Conservation (phyloP, 768 basidiomycete genomes). For the Omphalotus guepiniiformis region DNA sequence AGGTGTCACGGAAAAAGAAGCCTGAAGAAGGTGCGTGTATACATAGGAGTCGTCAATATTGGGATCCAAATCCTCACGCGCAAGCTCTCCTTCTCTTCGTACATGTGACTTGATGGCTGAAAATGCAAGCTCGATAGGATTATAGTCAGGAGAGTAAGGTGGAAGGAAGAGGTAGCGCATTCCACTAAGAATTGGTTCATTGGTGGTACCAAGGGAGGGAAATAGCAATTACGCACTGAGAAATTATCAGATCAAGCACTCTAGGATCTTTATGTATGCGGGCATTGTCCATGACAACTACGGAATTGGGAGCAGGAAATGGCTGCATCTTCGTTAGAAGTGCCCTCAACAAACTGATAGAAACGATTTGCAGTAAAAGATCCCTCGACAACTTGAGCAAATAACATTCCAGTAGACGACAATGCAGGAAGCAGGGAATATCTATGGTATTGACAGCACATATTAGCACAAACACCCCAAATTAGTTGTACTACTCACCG, state of each 20-base stretch:
- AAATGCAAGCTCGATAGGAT: conserved; percentile 24
- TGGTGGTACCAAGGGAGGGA: conserved; percentile 19
- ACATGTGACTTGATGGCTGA: conserved; percentile 16
- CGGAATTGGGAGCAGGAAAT: conserved; percentile 22
- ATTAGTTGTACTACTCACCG: background rate
- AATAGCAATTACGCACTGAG: conserved; percentile 13
- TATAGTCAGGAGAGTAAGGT: conserved; percentile 24
- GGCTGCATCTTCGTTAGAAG: conserved; percentile 27
- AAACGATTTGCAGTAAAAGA: conserved; percentile 21
- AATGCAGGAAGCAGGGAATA: conserved; percentile 31
- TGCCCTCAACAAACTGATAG: conserved; percentile 18
- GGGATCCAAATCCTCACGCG: background rate
- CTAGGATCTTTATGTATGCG: conserved; percentile 25
- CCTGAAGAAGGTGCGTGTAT: conserved; percentile 6
- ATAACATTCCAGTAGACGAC: conserved; percentile 13
- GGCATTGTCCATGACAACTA: conserved; percentile 34
- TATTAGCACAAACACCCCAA: background rate
- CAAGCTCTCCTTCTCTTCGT: conserved; percentile 8
- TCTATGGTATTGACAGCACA: conserved; percentile 1
- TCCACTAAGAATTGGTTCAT: conserved; percentile 5
- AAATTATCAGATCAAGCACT: conserved; percentile 22
- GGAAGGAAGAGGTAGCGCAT: conserved; percentile 24
- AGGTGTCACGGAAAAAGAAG: conserved; percentile 5
- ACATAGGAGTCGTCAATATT: conserved; percentile 7
- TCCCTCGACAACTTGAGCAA: conserved; percentile 18